phyloP scores from a whole-genome alignment of 306 rosid genomes.

The Hippophae rhamnoides region DNA sequence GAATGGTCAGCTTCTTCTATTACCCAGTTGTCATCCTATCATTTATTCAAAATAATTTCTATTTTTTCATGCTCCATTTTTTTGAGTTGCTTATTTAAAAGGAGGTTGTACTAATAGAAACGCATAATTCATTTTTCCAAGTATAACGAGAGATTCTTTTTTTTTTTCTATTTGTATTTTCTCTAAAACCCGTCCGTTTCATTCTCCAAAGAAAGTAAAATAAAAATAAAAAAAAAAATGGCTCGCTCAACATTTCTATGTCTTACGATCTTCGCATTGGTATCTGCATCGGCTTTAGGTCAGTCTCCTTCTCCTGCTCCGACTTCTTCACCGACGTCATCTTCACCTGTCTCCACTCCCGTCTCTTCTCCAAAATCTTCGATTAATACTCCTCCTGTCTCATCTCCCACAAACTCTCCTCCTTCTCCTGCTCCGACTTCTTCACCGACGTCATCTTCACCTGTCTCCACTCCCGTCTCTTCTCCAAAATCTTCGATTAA shows the following conservation, averaged over 20 bases:
- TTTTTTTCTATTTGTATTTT: background rate
- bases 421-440: conserved; percentile 16
- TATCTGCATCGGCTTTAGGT: conserved; percentile 30
- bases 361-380: background rate
- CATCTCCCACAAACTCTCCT: conserved; percentile 22
- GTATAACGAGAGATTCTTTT: no score
- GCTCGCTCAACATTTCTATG: conserved; percentile 30
- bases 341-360: background rate
- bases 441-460: conserved; percentile 11
- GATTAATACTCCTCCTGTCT: conserved; percentile 17
- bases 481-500: background rate
- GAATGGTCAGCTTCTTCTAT: background rate
- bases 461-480: background rate
- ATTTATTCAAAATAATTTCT: no score
- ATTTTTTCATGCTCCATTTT: no score
- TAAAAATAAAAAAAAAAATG: conserved; percentile 22
- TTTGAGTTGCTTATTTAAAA: background rate
- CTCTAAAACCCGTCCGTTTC: background rate
- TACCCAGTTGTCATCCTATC: no score
- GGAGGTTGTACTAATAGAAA: background rate
- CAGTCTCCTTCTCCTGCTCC: conserved; percentile 33
- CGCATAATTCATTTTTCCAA: no score
- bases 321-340: conserved; percentile 6
- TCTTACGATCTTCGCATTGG: conserved; percentile 20
- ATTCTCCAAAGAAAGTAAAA: no score